phyloP scores from a whole-genome alignment of 148 eudicot species.

The Linanthus parryae region DNA sequence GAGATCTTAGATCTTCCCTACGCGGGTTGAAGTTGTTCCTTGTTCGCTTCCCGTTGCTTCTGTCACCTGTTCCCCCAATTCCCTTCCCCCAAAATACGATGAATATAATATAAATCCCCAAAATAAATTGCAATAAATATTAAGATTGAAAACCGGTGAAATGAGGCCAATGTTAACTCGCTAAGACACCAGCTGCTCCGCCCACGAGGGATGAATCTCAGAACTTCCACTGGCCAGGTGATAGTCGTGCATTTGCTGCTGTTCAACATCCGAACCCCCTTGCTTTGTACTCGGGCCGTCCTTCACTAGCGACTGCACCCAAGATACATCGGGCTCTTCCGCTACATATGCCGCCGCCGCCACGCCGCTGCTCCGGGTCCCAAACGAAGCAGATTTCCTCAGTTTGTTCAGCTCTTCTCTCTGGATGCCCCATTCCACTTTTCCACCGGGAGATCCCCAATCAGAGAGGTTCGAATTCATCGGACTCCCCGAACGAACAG shows the following conservation, averaged over 20 bases:
- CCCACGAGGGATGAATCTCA: conserved; percentile 55
- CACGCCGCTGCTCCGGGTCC: conserved; percentile 39
- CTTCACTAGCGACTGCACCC: conserved; percentile 54
- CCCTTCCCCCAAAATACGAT: conserved; percentile 6
- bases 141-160: conserved; percentile 3
- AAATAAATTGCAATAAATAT: conserved; percentile 13
- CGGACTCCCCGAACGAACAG: conserved; percentile 13
- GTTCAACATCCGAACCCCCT: conserved; percentile 22
- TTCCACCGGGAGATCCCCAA: conserved; percentile 87
- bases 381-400: conserved; percentile 85
- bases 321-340: conserved; percentile 42
- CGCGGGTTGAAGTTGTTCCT: no score
- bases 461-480: conserved; percentile 37
- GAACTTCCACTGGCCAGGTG: conserved; percentile 31
- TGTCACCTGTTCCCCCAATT: conserved; percentile 5
- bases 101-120: conserved; percentile 10
- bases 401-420: conserved; percentile 76
- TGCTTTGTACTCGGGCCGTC: conserved; percentile 32
- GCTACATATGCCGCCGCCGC: conserved; percentile 6
- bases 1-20: no score
- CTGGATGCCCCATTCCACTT: conserved; percentile 78
- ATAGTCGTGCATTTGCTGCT: conserved; percentile 31
- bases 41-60: no score
- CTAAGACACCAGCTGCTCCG: conserved; percentile 65
- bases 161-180: conserved; percentile 19